Evolutionary conservation across 768 basidiomycete genomes (phyloP), one percentile per base, ranked within the genome.

Genomic region (Lepiota subincarnata): DNA sequence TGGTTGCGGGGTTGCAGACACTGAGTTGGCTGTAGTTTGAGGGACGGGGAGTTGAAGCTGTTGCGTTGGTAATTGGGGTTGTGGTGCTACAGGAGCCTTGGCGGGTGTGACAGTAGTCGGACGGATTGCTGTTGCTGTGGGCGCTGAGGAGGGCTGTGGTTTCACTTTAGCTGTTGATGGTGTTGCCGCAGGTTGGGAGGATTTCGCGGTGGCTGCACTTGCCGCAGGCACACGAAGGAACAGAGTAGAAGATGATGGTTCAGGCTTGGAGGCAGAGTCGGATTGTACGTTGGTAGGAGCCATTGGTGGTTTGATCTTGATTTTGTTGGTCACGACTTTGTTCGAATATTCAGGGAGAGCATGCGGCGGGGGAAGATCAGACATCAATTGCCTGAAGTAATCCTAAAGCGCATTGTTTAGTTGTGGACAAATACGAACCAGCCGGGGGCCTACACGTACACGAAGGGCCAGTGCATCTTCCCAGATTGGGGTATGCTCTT

Each of bases 401-500:
- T 88, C 83, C 90, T 92, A 61, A 18, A 26, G 59, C 52, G 55
- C 10, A 16, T 42, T 36, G 42, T 46, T 42, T 49, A 56, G 46
- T 18, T 26, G 41, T 19, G 4, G 46, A 37, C 7, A 41, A 12
- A 50, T 36, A 53, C 43, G 24, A 53, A 22, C 24, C 18, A 44
- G 47, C 16, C 35, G 51, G 38, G n/a, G 43, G 24, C 24, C 24
- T 24, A 24, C 24, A 70, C 77, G 34, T 66, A 89, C 90, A 61
- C 83, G 75, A 20, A 93, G 77, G 2, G 72, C 67, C 16, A 76
- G 64, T 16, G 91, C 89, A 60, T 91, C 89, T 60, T 89, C 83
- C 85, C 88, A 92, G 24, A 93, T 89, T 51, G 70, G 78, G 22
- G 87, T 90, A 62, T 87, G 83, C 24, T 96, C 93, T 62, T 82